A percentile compares a stretch with the other conserved stretches of the same genome.
phyloP scores from a whole-genome alignment of 139 green algal species.

The Eudorina sp. region DNA sequence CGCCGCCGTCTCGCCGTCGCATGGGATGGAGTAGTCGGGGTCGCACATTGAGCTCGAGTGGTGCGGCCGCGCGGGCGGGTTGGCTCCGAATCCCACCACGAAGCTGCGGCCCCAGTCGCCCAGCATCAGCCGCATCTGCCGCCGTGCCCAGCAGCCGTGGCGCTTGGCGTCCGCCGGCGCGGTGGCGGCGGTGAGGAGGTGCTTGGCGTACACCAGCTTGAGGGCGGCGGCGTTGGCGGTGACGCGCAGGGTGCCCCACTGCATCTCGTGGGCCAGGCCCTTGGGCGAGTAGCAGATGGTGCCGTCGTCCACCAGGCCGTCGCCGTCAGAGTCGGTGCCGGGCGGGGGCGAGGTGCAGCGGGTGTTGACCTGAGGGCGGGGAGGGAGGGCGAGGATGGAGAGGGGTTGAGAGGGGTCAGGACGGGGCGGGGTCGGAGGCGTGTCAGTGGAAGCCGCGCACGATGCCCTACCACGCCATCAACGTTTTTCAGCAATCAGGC shows the following conservation, averaged over 20 bases:
- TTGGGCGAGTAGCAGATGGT: conserved; percentile 8
- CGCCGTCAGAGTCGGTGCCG: neutral
- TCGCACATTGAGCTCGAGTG: conserved; percentile 1
- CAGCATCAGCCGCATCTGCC: conserved; percentile 26
- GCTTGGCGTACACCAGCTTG: conserved; percentile 9
- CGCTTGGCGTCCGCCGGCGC: neutral
- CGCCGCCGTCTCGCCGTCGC: neutral
- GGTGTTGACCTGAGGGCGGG: neutral
- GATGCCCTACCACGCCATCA: too few relatives aligned
- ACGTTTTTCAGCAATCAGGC: too few relatives aligned
- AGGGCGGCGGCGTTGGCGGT: conserved; percentile 33
- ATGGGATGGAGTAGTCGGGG: neutral
- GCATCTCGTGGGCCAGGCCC: neutral
- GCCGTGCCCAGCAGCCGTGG: conserved; percentile 15
- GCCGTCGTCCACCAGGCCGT: conserved; percentile 25
- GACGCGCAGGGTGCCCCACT: conserved; percentile 15
- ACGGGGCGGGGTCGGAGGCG: too few relatives aligned
- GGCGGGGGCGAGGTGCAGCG: neutral
- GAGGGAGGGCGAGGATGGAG: too few relatives aligned
- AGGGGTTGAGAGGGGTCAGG: too few relatives aligned
- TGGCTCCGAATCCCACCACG: conserved; percentile 11
- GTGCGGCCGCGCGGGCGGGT: conserved; percentile 12
- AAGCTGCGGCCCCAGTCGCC: conserved; percentile 40
- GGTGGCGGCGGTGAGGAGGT: neutral
- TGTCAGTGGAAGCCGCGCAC: too few relatives aligned